Evolutionary conservation across 768 basidiomycete species (phyloP).

Genomic region (Auriscalpium orientale): DNA sequence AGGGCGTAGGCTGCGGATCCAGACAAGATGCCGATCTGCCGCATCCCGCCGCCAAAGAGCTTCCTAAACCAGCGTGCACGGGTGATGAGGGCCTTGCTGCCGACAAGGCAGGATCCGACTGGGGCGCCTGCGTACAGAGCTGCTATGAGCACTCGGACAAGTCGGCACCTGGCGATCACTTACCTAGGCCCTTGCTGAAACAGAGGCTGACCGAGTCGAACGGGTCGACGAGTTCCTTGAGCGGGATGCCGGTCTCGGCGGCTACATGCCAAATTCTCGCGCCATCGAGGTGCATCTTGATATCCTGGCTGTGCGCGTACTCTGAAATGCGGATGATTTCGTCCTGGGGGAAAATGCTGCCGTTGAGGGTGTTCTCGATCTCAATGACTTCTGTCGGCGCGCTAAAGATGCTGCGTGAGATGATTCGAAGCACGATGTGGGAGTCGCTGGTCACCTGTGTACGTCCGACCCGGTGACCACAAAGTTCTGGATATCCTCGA

Average conservation of each 20-base stretch:
- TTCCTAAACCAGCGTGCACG: slow-evolving; percentile 89
- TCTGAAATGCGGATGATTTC: slow-evolving; percentile 79
- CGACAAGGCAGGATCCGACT: slow-evolving; percentile 78
- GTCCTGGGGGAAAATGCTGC: slow-evolving; percentile 85
- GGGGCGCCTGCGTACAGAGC: slow-evolving; percentile 49
- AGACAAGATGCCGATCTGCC: slow-evolving; percentile 82
- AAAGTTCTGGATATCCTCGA: slow-evolving; percentile 65
- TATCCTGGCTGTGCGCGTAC: slow-evolving; percentile 56
- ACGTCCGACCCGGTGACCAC: slow-evolving; percentile 56
- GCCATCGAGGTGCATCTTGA: slow-evolving; percentile 88
- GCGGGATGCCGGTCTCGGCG: slow-evolving; percentile 53
- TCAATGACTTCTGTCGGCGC: slow-evolving; percentile 81
- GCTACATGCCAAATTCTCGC: slow-evolving; percentile 94
- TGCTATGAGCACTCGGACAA: background rate
- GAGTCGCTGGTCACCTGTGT: slow-evolving; percentile 64
- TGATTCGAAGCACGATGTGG: no score
- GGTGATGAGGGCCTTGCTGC: slow-evolving; percentile 68
- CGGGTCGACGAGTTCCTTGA: slow-evolving; percentile 76
- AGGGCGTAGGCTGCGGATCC: slow-evolving; percentile 83
- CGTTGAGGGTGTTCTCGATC: slow-evolving; percentile 91
- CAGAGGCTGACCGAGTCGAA: slow-evolving; percentile 94
- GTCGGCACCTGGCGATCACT: slow-evolving; percentile 11
- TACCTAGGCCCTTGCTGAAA: slow-evolving; percentile 94
- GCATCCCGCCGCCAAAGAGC: slow-evolving; percentile 90
- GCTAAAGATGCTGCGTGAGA: slow-evolving; percentile 35